Evolutionary conservation across 345 rosid species (phyloP), one percentile per base, ranked within the genome.

Genomic region (Murraya paniculata): DNA sequence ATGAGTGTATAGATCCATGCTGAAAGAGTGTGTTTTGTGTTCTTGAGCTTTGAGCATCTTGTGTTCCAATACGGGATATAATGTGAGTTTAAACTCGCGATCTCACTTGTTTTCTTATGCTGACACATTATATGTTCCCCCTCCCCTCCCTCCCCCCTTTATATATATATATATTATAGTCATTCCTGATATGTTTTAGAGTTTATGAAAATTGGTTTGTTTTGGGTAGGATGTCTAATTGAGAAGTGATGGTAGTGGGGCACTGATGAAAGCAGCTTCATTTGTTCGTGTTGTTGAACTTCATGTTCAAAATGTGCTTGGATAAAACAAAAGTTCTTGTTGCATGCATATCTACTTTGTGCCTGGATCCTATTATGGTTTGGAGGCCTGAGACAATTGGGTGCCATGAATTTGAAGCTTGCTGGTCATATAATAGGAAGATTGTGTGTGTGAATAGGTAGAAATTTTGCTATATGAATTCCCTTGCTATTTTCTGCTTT

Each of bases 1-100:
- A 25, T 76, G 75, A 78, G 77, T 62, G 73, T 79, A 24, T 72
- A 84, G 87, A 88, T 84, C 87, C 80, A 68, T 28, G 75, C 50
- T 80, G 82, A 45, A 76, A 60, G 28, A 55, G 57, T 66, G 31
- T 75, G 73, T 80, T 77, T 41, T 68, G 76, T 65, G 72, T 55
- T 78, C 4, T 67, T 76, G 31, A 76, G 81, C 70, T 41, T 73
- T 73, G 74, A 39, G 71, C 73, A 41, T 80, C 4, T 72, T 73
- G 27, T 80, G 62, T 66, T 71, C 55, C 33, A 14, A 50, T 64
- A 25, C 48, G 28, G 57, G 35, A 72, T 62, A 35, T 78, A 81
- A 55, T 56, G 61, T 70, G 59, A 39, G 10, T n/a, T 56, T 58
- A 48, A 74, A 41, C 24, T 39, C 50, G 77, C 82, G 84, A 78